Evolutionary conservation across 1,284 basidiomycete species (phyloP).

Genomic region (Melampsora medusae): DNA sequence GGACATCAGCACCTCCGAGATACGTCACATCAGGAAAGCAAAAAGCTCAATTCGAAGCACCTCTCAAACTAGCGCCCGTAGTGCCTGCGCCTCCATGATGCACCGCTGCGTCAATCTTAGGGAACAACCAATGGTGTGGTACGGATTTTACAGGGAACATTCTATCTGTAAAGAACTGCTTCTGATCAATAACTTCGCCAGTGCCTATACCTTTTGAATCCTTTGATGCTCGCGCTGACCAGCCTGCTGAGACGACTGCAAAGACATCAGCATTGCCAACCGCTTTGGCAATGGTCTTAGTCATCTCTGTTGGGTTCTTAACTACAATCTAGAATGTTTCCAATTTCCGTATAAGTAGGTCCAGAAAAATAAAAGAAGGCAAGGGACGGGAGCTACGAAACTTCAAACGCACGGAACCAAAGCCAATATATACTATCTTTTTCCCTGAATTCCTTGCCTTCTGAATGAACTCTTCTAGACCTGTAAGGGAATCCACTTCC

Average conservation of each 20-base stretch:
- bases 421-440: conserved; percentile 53
- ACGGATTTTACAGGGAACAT: conserved; percentile 68
- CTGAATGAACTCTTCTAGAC: conserved; percentile 48
- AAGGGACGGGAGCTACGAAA: too few species aligned
- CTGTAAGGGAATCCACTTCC: conserved; percentile 48
- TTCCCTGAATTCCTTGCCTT: conserved; percentile 48
- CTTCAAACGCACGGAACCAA: conserved; percentile 48
- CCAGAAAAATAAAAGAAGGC: too few species aligned
- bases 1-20: too few species aligned
- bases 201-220: conserved; percentile 31
- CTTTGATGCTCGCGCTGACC: not conserved
- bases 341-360: not conserved
- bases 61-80: conserved; percentile 84
- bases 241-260: conserved; percentile 48
- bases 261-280: conserved; percentile 49
- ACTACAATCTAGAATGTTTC: conserved; percentile 44
- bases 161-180: conserved; percentile 44
- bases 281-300: conserved; percentile 45
- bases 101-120: conserved; percentile 86
- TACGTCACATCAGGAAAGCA: too few species aligned
- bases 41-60: too few species aligned
- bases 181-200: conserved; percentile 47
- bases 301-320: conserved; percentile 48
- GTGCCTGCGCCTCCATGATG: conserved; percentile 98
- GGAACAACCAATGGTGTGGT: conserved; percentile 96